Evolutionary conservation across 805 yeast species (phyloP), one percentile per base, ranked within the genome.

Genomic region (Cyberlindnera xylosilytica): DNA sequence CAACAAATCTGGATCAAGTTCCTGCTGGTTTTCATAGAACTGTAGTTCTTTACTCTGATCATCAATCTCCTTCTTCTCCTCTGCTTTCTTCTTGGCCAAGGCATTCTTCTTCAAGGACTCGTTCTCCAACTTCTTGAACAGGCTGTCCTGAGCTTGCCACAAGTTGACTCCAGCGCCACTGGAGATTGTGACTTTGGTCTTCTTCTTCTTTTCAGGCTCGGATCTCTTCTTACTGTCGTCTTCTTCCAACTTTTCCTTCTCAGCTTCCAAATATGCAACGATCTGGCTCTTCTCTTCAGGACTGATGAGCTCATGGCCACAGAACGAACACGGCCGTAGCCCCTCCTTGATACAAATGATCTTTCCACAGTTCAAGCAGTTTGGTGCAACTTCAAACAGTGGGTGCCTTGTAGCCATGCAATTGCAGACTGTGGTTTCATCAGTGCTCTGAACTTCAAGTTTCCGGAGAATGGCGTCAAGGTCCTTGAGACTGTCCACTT

Each of bases 381-480:
- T 93, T 1, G 99, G 98, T 2, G 95, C 93, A 49, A 84, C 74
- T 43, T 87, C 95, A 49, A 88, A 84, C 23, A 93, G 65, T 3
- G 97, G 96, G 58, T 93, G 99, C 46, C 85, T 69, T 0, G 84
- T 76, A 1, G 91, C 97, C 79, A 83, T 86, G 57, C 98, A 90
- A 48, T 83, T 77, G 59, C 98, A 90, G 1, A 16, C 15, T 2
- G 37, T 34, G 4, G 26, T 7, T 11, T 56, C 54, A 18, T 46
- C 46, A 8, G 51, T 52, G 17, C 42, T 24, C 7, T 59, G 57
- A 4, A 72, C 49, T 48, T 84, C 82, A 51, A 80, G 57, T 44
- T 78, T 73, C 48, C 69, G 63, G 33, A 84, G 62, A 0, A 81
- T 80, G 1, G 78, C 76, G 45, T 84, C 89, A 7, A 85, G 72